Percentiles rank a stretch among this genome's conserved stretches.
phyloP scores from a whole-genome alignment of 495 filamentous ascomycete species.

The Podospora pseudopauciseta region DNA sequence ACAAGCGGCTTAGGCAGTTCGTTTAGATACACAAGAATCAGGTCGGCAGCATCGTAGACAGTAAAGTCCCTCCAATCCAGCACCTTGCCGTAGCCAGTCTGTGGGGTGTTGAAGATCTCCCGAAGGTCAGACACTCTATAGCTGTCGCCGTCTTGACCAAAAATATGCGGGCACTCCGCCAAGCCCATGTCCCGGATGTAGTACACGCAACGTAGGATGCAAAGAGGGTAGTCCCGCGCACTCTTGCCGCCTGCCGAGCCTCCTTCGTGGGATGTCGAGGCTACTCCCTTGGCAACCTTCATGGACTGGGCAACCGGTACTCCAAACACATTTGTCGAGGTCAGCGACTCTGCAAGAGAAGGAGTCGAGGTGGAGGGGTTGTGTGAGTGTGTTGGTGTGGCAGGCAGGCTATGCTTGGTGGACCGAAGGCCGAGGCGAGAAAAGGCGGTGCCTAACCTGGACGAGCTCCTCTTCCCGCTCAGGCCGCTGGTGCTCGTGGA shows the following conservation, averaged over 20 bases:
- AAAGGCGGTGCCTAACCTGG: slow-evolving; percentile 35
- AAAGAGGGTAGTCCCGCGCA: slow-evolving; percentile 39
- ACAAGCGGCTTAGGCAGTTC: slow-evolving; percentile 39
- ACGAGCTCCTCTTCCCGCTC: slow-evolving; percentile 20
- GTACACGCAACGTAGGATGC: slow-evolving; percentile 43
- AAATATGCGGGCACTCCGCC: slow-evolving; percentile 33
- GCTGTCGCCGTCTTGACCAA: slow-evolving; percentile 35
- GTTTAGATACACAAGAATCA: slow-evolving; percentile 39
- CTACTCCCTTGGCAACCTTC: slow-evolving; percentile 37
- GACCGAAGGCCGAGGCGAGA: slow-evolving; percentile 17
- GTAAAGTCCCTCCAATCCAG: slow-evolving; percentile 38
- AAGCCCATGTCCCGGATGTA: slow-evolving; percentile 39
- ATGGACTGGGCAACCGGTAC: slow-evolving; percentile 38
- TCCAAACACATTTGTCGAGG: slow-evolving; percentile 36
- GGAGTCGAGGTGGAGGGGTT: slow-evolving; percentile 13
- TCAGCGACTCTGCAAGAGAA: slow-evolving; percentile 15
- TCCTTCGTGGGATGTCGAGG: slow-evolving; percentile 35
- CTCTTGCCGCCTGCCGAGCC: slow-evolving; percentile 30
- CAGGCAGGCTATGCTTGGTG: background rate
- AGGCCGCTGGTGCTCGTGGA: background rate
- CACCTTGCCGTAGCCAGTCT: slow-evolving; percentile 39
- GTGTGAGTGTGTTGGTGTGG: background rate
- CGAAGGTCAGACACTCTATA: slow-evolving; percentile 34
- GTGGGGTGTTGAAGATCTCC: slow-evolving; percentile 32
- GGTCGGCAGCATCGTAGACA: slow-evolving; percentile 40